Evolutionary conservation across 2,329 filamentous ascomycete species (phyloP).

Genomic region (Claviceps quebecensis): DNA sequence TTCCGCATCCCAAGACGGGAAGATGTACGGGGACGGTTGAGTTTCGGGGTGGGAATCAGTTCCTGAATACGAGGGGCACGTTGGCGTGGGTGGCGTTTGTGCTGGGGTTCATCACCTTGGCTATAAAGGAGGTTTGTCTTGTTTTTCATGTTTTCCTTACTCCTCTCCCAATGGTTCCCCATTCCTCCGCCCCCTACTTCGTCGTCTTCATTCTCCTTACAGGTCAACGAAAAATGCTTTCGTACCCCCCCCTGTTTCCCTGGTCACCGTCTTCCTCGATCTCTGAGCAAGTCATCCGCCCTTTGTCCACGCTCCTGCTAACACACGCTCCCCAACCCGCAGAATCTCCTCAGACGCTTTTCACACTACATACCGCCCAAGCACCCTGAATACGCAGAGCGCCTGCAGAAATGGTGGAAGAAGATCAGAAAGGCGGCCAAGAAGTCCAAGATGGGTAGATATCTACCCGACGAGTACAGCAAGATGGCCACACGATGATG

Average conservation of each 20-base stretch:
- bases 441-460: slow-evolving; percentile 20
- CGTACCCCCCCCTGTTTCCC: not conserved
- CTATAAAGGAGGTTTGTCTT: slow-evolving; percentile 19
- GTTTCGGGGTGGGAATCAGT: slow-evolving; percentile 26
- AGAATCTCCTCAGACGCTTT: slow-evolving; percentile 20
- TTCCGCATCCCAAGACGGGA: slow-evolving; percentile 22
- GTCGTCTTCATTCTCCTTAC: not conserved
- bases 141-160: not conserved
- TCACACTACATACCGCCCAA: slow-evolving; percentile 13
- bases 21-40: slow-evolving; percentile 24
- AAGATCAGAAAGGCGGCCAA: slow-evolving; percentile 20
- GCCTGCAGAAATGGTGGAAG: slow-evolving; percentile 22
- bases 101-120: slow-evolving; percentile 23
- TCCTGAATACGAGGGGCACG: slow-evolving; percentile 22
- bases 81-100: slow-evolving; percentile 26
- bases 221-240: not conserved
- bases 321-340: not conserved
- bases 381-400: slow-evolving; percentile 16
- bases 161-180: not conserved
- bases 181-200: not conserved
- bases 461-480: slow-evolving; percentile 19
- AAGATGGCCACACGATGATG: slow-evolving; percentile 16
- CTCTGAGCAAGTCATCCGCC: not conserved
- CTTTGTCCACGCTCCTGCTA: not conserved
- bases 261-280: too few species aligned